Evolutionary conservation across 805 yeast genomes (phyloP).

Genomic region (Saturnispora dispora): DNA sequence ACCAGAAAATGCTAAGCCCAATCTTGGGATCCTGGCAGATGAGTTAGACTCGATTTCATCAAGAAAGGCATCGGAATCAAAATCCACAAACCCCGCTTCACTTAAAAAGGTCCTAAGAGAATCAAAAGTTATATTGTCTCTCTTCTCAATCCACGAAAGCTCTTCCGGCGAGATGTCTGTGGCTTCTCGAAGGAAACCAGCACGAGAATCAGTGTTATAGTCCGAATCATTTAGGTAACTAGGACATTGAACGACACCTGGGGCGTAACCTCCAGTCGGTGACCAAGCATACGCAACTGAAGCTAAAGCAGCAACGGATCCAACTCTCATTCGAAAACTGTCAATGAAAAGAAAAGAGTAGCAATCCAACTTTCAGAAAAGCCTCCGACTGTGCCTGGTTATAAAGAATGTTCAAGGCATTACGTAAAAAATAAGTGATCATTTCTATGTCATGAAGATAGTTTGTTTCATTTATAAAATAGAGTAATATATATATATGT

Average conservation of each 20-base stretch:
- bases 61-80: constrained; percentile 36
- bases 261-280: constrained; percentile 53
- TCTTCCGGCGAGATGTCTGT: constrained; percentile 38
- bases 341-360: background rate
- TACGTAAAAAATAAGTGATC: background rate
- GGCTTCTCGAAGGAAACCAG: constrained; percentile 38
- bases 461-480: background rate
- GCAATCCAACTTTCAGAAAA: background rate
- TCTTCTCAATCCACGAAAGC: constrained; percentile 40
- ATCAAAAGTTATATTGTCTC: constrained; percentile 38
- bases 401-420: background rate
- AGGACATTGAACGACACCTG: constrained; percentile 52
- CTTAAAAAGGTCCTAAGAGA: constrained; percentile 38
- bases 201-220: constrained; percentile 10
- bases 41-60: constrained; percentile 26
- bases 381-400: background rate
- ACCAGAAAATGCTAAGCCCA: constrained; percentile 64
- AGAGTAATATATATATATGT: background rate
- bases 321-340: background rate
- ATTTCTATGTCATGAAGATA: background rate
- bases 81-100: constrained; percentile 38
- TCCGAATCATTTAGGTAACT: constrained; percentile 17
- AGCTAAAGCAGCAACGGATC: background rate
- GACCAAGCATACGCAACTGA: constrained; percentile 32
- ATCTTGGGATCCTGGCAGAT: constrained; percentile 31